Base-by-base conservation (phyloP, 2,329 filamentous ascomycete genomes). In the Pseudomassariella vexata region DNA sequence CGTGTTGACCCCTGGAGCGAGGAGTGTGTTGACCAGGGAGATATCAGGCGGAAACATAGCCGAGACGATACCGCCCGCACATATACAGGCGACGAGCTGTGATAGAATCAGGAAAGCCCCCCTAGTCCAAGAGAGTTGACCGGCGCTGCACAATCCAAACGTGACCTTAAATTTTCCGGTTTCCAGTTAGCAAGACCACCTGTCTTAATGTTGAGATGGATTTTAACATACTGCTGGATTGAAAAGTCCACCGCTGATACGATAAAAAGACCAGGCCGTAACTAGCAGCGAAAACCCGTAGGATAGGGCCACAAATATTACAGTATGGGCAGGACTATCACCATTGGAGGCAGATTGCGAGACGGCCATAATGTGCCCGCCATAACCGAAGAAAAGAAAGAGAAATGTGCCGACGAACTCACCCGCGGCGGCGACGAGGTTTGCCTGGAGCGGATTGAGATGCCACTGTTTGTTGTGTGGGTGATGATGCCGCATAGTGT, bases 41-140 rank as follows among this genome's bases (percentile, higher is more conserved):
- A 76, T 49, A 3, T 60, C 49, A 0, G 68, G 69, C 0, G 73
- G 70, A 34, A 79, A 72, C 20, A 79, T 55, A 3, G 54, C 65
- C 21, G 62, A 60, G 6, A 75, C 69, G 1, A 79, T 57, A n/a
- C 63, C 71, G 1, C 71, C 70, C 1, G 75, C 66, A 2, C 67
- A 63, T 39, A 79, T 72, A 5, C 65, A 68, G 2, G 55, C 73
- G 3, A 73, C 44, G 15, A 79, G 44, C 49, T 79, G 74, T 1
- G 71, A 60, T 4, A 62, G 50, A 28, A 75, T 55, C 26, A 76
- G 54, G 3, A 73, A 53, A 1, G 57, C 37, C 5, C 62, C 62
- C 4, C 73, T 68, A 4, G 64, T 18, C 36, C 60, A 59, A 1
- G 62, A 56, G 18, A 78, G 55, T 4, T 64, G 64, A 2, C 70